Base-by-base conservation (phyloP, 1,139 yeast species). In the Diutina catenulata region DNA sequence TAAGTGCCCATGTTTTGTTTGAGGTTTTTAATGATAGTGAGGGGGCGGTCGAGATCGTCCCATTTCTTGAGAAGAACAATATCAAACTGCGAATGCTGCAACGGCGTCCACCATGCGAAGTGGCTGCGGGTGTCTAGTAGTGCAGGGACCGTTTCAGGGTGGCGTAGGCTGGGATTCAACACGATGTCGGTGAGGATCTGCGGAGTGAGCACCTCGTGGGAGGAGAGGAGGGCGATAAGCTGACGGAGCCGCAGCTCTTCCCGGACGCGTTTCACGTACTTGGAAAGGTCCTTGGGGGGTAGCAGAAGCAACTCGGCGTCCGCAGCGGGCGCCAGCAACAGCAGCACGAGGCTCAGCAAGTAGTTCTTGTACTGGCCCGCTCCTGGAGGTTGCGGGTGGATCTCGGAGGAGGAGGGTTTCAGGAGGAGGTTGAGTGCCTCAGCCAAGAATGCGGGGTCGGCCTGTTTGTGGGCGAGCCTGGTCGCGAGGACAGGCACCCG, bases 11-110 rank as follows among this genome's bases (percentile, higher is more conserved):
- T 61, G 42, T 59, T 51, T 7, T 44, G 47, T 40, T 57, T 57
- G 41, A 66, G 49, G 38, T 56, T 53, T 41, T 53, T 53, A 22
- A 64, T 49, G 9, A 65, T 59, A 40, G 45, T 43, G 14, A 61
- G 41, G 3, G 68, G 68, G 39, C 51, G 51, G 36, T 51, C 52
- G 37, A 61, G 45, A 37, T 55, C 65, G 37, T 62, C 55, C 44
- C 51, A 56, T 43, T 66, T 66, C 45, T 60, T 61, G 41, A 66
- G 42, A 31, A 64, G 42, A 11, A 63, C 47, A 13, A 65, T 55
- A 13, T 56, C 51, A 31, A 61, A 47, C 38, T 61, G 57, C 5
- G 45, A 39, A 24, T 46, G 46, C 20, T 50, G 40, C 9, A 40
- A 38, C 25, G 41, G 40, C 9, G 43, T 38, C 58, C 58, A 53